Conservation (phyloP, 371 early-diverging fungal genomes). For the Rhizomucor pusillus region DNA sequence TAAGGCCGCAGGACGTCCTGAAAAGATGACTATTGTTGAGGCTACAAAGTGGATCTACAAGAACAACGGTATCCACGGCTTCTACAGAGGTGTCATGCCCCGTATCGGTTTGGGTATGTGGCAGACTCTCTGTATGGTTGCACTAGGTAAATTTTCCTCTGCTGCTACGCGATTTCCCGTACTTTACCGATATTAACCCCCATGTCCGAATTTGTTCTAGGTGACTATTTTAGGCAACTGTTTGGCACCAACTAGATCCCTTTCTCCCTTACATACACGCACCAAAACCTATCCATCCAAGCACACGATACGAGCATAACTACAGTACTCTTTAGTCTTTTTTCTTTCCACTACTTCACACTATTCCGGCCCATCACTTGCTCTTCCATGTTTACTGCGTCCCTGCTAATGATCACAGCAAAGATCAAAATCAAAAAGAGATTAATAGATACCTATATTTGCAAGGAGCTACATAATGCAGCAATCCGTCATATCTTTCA, state of each 20-base stretch:
- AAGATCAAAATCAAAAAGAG: too few relatives aligned
- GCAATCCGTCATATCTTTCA: constrained; percentile 70
- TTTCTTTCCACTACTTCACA: too few relatives aligned
- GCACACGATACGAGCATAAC: too few relatives aligned
- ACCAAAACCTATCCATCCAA: not conserved
- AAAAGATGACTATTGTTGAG: constrained; percentile 80
- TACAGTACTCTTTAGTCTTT: too few relatives aligned
- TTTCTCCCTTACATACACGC: not conserved
- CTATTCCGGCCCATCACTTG: too few relatives aligned
- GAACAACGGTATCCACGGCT: constrained; percentile 85
- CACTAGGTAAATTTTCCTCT: constrained; percentile 93
- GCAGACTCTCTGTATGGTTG: constrained; percentile 97
- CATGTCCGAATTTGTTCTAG: too few relatives aligned
- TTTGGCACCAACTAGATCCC: constrained; percentile 15
- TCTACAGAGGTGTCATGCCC: constrained; percentile 93
- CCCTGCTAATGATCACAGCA: too few relatives aligned
- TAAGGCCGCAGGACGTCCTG: constrained; percentile 80
- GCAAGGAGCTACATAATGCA: constrained; percentile 48
- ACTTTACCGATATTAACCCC: not conserved
- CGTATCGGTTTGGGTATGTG: constrained; percentile 90
- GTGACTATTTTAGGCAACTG: constrained; percentile 9
- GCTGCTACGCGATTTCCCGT: too few relatives aligned
- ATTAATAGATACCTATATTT: not conserved
- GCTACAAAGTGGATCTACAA: constrained; percentile 90
- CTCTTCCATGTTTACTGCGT: too few relatives aligned